Base-by-base conservation (phyloP, 140 eudicot species). In the Bidens hawaiensis region DNA sequence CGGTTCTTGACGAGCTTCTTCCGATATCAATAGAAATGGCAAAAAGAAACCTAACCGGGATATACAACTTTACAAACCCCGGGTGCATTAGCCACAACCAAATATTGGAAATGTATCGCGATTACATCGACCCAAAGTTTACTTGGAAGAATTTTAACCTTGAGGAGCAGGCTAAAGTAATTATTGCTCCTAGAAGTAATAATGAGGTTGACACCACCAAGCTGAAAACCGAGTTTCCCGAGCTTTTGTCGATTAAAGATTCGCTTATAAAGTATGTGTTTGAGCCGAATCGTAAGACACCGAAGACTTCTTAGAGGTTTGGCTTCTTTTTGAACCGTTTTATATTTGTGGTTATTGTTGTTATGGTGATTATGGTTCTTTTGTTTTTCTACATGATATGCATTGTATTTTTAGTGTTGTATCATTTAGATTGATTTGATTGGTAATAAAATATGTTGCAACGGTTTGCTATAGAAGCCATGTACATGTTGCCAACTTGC, bases 401-500 rank as follows among this genome's bases (percentile, higher is more conserved):
- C 51, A 34, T 50, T 23, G 58, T 64, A 31, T 23, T 34, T 18
- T 43, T 23, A 34, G 41, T 1, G 62, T 21, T 65, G 60, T 64
- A 64, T 64, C 36, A 64, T 31, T 48, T 50, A 61, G 71, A 65
- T 65, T 49, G 36, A 21, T 22, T 33, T 38, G 26, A 21, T 49
- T 49, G 17, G 22, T 56, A 49, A 65, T 31, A 65, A 48, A 26
- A 31, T 16, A 46, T 24, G 26, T 42, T 24, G 67, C 10, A 14
- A 5, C 0, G 5, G 34, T 52, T 11, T 52, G 59, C 19, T 22
- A 25, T 76, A 40, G 94, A 88, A 55, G 96, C 94, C 11, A 94
- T 88, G 72, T 89, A 89, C 89, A 83, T 89, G 71, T 89, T 89
- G 24, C 97, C 97, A 4, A 89, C 83, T 82, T 89, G 95, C 73